Evolutionary conservation across 192 early-diverging fungal genomes (phyloP).

Genomic region (Diversispora eburnea): DNA sequence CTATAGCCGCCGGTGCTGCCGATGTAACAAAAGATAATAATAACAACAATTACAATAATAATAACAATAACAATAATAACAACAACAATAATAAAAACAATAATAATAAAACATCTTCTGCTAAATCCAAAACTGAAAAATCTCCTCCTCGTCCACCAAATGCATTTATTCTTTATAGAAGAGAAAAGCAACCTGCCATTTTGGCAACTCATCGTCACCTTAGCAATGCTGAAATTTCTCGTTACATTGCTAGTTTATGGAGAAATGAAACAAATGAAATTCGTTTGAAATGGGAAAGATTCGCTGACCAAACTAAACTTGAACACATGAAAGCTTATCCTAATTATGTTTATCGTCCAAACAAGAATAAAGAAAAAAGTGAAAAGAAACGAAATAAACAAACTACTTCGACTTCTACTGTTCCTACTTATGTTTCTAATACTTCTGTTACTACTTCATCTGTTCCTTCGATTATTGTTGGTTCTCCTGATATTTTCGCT

Average conservation of each 20-base stretch:
- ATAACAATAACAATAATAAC: neutral
- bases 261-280: conserved; percentile 7
- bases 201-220: conserved; percentile 15
- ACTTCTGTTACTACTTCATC: too few relatives aligned
- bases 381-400: conserved; percentile 2
- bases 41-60: neutral
- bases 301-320: conserved; percentile 15
- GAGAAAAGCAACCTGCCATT: conserved; percentile 22
- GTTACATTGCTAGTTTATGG: conserved; percentile 20
- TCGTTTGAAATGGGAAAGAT: conserved; percentile 15
- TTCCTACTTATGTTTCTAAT: too few relatives aligned
- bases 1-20: conserved; percentile 23
- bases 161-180: conserved; percentile 27
- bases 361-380: conserved; percentile 23
- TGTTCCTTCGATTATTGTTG: too few relatives aligned
- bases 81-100: neutral
- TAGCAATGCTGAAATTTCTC: conserved; percentile 24
- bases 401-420: too few relatives aligned
- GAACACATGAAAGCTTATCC: conserved; percentile 26
- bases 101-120: neutral
- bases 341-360: conserved; percentile 20
- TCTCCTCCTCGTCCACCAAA: conserved; percentile 25
- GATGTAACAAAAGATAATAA: neutral
- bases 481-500: too few relatives aligned
- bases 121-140: neutral